Evolutionary conservation across 1,139 yeast species (phyloP).

Genomic region (Arxiozyma heterogenica): DNA sequence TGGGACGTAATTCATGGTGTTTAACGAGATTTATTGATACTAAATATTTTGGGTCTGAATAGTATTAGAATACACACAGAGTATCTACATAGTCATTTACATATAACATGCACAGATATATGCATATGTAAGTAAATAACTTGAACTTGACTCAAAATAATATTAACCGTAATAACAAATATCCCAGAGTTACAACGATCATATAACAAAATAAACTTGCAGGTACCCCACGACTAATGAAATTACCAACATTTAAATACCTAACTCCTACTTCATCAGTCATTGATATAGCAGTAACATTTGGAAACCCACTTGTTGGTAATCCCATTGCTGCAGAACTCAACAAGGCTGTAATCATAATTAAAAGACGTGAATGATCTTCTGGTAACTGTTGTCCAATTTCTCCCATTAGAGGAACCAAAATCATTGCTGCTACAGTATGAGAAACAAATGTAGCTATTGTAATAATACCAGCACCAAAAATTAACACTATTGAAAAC

Average conservation of each 20-base stretch:
- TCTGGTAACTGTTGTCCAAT: slow-evolving; percentile 59
- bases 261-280: slow-evolving; percentile 84
- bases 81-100: background rate
- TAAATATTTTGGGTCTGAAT: slow-evolving; percentile 56
- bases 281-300: slow-evolving; percentile 89
- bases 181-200: slow-evolving; percentile 71
- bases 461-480: slow-evolving; percentile 67
- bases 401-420: slow-evolving; percentile 79
- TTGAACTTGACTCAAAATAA: slow-evolving; percentile 33
- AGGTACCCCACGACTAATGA: slow-evolving; percentile 83
- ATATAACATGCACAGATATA: background rate
- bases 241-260: slow-evolving; percentile 71
- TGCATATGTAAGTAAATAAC: background rate
- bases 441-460: slow-evolving; percentile 93
- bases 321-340: slow-evolving; percentile 94
- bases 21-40: slow-evolving; percentile 66
- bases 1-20: slow-evolving; percentile 37
- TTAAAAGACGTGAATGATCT: slow-evolving; percentile 45
- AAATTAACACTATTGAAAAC: slow-evolving; percentile 60
- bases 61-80: background rate
- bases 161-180: slow-evolving; percentile 53
- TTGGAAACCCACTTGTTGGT: slow-evolving; percentile 95
- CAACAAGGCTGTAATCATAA: slow-evolving; percentile 75
- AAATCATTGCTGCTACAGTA: slow-evolving; percentile 89
- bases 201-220: slow-evolving; percentile 65